phyloP scores from a whole-genome alignment of 2,329 filamentous ascomycete genomes.

The Lecanicillium sp. region DNA sequence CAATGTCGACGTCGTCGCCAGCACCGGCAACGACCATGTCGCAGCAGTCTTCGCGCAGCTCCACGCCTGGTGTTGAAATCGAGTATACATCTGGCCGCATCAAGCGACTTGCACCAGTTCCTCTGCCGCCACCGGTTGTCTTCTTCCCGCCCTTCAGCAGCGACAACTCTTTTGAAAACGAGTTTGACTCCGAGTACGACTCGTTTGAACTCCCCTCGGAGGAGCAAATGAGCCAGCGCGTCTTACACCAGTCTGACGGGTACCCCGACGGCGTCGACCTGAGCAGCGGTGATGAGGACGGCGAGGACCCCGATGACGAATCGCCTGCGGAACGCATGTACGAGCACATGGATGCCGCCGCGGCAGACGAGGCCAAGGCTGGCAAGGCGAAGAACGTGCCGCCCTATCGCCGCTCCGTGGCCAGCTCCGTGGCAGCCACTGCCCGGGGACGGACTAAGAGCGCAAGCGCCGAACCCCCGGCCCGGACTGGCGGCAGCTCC shows the following conservation, averaged over 20 bases:
- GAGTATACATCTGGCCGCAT: constrained; percentile 37
- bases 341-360: constrained; percentile 13
- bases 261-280: constrained; percentile 32
- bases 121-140: constrained; percentile 44
- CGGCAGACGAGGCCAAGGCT: constrained; percentile 5
- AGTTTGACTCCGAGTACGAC: constrained; percentile 20
- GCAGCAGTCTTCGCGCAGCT: constrained; percentile 1
- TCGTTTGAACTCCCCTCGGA: constrained; percentile 16
- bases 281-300: constrained; percentile 33
- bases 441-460: constrained; percentile 23
- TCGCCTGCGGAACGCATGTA: constrained; percentile 22
- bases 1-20: constrained; percentile 33
- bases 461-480: constrained; percentile 15
- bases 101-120: constrained; percentile 35
- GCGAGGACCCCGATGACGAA: constrained; percentile 30
- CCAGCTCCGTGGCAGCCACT: constrained; percentile 25
- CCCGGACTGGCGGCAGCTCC: constrained; percentile 25
- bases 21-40: constrained; percentile 5
- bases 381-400: constrained; percentile 7
- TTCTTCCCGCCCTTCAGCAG: constrained; percentile 42
- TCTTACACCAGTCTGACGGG: constrained; percentile 30
- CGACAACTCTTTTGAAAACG: constrained; percentile 26
- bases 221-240: constrained; percentile 23
- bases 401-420: constrained; percentile 12
- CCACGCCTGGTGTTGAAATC: constrained; percentile 26